Base-by-base conservation (phyloP, 2,329 filamentous ascomycete genomes). In the Stachybotrys chartarum region DNA sequence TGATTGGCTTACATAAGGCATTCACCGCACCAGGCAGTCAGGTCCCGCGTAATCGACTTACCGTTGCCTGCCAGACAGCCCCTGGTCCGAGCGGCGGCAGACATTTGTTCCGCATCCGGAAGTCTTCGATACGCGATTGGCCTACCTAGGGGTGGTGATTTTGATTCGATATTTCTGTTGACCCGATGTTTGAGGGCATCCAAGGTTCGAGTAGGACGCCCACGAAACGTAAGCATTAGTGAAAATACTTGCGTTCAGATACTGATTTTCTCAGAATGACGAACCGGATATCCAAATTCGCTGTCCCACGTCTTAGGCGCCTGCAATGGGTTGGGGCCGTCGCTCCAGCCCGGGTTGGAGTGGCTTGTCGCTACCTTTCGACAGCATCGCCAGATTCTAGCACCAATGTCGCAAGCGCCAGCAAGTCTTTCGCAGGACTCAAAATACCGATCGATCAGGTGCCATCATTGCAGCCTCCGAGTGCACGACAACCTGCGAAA, bases 401-500 rank as follows among this genome's bases (percentile, higher is more conserved):
- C 54, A 58, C 30, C 47, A 31, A 56, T 50, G 51, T 53, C 51
- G 50, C 24, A 48, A 52, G 49, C 46, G 49, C 30, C 10, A 45
- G 57, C 50, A 52, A 39, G 44, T 56, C 46, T 57, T 61, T 59
- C 31, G 42, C 45, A 24, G 48, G 53, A 35, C 32, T 51, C 18
- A 18, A 30, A 12, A 1, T 51, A 32, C 77, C 78, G 1, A 69
- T 74, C 56, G 72, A 80, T 61, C 78, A 79, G 59, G 70, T 77
- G 2, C 86, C 81, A 75, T 83, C 85, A 0, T 87, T 85, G 1
- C 91, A 97, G 72, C 93, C 92, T 3, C 91, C 90, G 5, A 96
- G 90, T 54, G 88, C 95, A 69, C 90, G 93, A 68, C 88, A 86
- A 18, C 83, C 92, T 50, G 88, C 96, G 68, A 87, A 87, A 66